Evolutionary conservation across 768 basidiomycete species (phyloP).

Genomic region (Cyclocybe cylindracea): DNA sequence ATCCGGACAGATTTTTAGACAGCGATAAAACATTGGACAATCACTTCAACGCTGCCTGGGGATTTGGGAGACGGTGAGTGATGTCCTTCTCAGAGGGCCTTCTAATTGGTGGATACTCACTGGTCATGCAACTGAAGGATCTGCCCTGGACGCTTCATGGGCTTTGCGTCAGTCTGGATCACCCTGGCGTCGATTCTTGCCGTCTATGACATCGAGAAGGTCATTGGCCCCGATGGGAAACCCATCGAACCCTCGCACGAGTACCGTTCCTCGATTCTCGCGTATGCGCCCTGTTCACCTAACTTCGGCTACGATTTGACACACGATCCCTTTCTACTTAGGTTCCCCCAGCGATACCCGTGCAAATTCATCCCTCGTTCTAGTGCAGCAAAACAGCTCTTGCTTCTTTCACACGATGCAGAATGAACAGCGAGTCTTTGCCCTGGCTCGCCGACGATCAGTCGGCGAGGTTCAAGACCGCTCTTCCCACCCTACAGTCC

Average conservation of each 20-base stretch:
- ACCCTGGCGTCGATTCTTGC: slow-evolving; percentile 13
- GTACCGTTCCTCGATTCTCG: neutral
- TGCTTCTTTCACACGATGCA: too few species aligned
- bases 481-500: too few species aligned
- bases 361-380: too few species aligned
- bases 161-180: slow-evolving; percentile 17
- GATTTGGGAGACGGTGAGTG: slow-evolving; percentile 26
- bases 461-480: too few species aligned
- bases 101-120: neutral
- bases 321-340: too few species aligned
- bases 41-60: slow-evolving; percentile 25
- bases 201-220: slow-evolving; percentile 15
- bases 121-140: neutral
- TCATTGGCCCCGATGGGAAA: slow-evolving; percentile 7
- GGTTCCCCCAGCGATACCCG: too few species aligned
- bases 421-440: too few species aligned
- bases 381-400: too few species aligned
- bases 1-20: slow-evolving; percentile 19
- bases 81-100: neutral
- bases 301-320: too few species aligned
- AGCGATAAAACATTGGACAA: slow-evolving; percentile 22
- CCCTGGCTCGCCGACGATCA: too few species aligned
- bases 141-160: slow-evolving; percentile 20
- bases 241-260: slow-evolving; percentile 5
- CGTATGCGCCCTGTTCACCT: too few species aligned